These are phyloP conservation scores for Calonectria multiphialidica DNA, from an alignment of 2,329 filamentous ascomycete species.

Conservation along the genomic window DNA sequence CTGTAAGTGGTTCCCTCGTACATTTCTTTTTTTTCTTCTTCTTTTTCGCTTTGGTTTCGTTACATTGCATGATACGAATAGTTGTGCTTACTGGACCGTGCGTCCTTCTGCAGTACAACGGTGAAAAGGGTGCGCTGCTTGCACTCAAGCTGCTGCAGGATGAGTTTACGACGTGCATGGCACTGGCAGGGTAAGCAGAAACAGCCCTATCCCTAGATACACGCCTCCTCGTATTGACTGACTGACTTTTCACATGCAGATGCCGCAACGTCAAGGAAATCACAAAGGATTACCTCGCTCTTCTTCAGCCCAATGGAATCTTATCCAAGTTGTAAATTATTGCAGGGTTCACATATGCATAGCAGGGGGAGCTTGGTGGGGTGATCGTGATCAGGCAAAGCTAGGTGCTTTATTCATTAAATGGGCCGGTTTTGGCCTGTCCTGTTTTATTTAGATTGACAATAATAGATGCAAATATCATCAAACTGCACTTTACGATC, in stretches of 20 bases:
- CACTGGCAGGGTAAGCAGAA: constrained; percentile 13
- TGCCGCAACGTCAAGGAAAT: constrained; percentile 26
- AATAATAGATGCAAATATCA: neutral
- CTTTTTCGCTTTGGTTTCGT: too few relatives aligned
- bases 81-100: neutral
- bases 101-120: constrained; percentile 16
- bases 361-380: neutral
- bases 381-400: neutral
- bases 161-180: constrained; percentile 27
- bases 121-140: constrained; percentile 13
- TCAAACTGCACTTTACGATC: neutral
- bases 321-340: constrained; percentile 12
- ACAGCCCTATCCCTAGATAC: neutral
- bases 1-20: constrained; percentile 11
- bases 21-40: too few relatives aligned
- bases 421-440: neutral
- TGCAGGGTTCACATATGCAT: neutral
- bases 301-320: constrained; percentile 15
- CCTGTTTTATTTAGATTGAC: neutral
- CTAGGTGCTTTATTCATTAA: neutral
- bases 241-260: neutral
- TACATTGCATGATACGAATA: too few relatives aligned
- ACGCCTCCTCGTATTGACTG: too few relatives aligned
- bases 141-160: constrained; percentile 21
- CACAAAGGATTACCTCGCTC: constrained; percentile 22